A percentile compares a stretch with the other conserved stretches of the same genome.
phyloP scores from a whole-genome alignment of 1,284 basidiomycete genomes.

The Peniophora sp. region DNA sequence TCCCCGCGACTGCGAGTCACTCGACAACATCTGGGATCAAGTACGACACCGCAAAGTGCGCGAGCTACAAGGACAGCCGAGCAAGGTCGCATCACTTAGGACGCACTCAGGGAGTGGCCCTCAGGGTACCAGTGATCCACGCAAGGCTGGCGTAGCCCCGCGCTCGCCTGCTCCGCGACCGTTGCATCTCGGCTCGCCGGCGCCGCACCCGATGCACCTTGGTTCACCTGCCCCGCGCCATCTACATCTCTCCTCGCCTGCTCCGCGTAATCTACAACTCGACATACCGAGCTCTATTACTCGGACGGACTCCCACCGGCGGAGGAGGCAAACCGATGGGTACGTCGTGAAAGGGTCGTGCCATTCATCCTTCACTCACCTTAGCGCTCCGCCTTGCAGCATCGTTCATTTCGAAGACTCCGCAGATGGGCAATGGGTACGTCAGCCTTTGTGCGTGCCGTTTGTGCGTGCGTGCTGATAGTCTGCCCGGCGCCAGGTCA shows the following conservation, averaged over 20 bases:
- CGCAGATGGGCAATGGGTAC: neutral
- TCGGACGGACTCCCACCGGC: neutral
- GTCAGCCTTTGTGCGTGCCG: neutral
- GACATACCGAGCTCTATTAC: neutral
- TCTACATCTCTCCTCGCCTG: no score
- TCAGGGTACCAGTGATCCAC: neutral
- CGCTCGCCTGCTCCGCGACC: no score
- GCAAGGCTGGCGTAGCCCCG: neutral
- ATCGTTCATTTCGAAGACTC: slow-evolving; percentile 1
- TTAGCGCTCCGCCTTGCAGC: neutral
- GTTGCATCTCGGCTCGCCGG: no score
- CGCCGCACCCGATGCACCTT: no score
- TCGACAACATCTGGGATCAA: neutral
- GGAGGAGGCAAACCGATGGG: neutral
- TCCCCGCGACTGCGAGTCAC: neutral
- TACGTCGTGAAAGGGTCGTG: neutral
- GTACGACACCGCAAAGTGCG: neutral
- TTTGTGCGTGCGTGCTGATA: neutral
- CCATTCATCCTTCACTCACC: neutral
- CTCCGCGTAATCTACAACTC: neutral
- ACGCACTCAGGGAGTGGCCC: neutral
- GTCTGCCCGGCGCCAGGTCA: neutral
- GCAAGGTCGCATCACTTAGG: neutral
- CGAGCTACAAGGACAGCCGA: neutral
- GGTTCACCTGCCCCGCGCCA: no score